Base-by-base conservation (phyloP, 2,329 filamentous ascomycete genomes). In the Hysterium pulicare region DNA sequence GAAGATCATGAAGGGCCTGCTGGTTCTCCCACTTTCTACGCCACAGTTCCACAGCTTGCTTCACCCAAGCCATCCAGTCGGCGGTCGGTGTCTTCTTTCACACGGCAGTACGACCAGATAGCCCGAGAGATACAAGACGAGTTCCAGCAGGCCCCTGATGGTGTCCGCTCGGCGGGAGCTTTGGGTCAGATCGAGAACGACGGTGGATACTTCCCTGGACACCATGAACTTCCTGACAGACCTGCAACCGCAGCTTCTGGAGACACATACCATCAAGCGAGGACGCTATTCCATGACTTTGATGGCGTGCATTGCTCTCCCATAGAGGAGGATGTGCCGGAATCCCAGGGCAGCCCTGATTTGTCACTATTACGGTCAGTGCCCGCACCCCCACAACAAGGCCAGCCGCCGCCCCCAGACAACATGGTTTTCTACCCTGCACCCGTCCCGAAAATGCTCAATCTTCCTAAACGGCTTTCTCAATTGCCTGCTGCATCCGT, bases 391-490 rank as follows among this genome's bases (percentile, higher is more conserved):
- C 51, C 51, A 4, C 46, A 50, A 0, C 48, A 54, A 20, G 60
- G 48, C 10, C 53, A 50, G 5, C 80, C 81, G 2, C 72, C 76
- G 20, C 84, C 84, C 1, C 84, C 82, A 4, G 82, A 91, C 51
- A 75, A 83, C 54, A 95, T 97, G 87, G 81, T 95, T 8, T 97
- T 85, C 68, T 98, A 98, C 64, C 93, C 93, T 11, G 93, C 93
- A 3, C 90, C 89, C 1, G 93, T 98, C 2, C 93, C 93, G 3
- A 84, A 86, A 48, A 90, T 95, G 83, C 77, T 98, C 44, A 97
- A 95, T 56, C 72, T 98, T 10, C 93, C 93, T 1, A 89, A 90
- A 33, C 87, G 89, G 55, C 71, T 97, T 38, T 95, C 90, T 1
- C 87, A 84, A 55, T 77, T 82, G 40, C 82, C 85, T 7, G 79